Evolutionary conservation across 306 rosid species (phyloP), one percentile per base, ranked within the genome.

Genomic region (Albizia julibrissin): DNA sequence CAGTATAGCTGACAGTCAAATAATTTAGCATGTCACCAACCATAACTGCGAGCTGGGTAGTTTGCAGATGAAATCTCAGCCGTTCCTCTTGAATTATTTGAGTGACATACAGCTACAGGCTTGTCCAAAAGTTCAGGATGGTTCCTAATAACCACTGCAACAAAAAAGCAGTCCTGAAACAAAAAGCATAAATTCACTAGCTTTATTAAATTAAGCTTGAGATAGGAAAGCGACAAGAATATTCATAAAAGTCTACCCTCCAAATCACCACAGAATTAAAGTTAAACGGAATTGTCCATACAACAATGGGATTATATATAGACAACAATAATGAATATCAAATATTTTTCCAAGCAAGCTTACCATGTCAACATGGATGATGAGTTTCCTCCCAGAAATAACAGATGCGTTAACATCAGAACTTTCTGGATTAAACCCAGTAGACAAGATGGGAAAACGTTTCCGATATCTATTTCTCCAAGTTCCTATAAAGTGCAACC

Each of bases 1-100:
- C 40, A 54, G 58, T 16, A 81, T 24, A 76, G 77, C 50, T 49
- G 44, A 71, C 44, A 26, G 42, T 33, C 79, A 50, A 42, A 81
- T 46, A 68, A 82, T 54, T 67, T 74, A 15, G 74, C 76, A 85
- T 54, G 82, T 79, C 73, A 83, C 93, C 69, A 84, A 93, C 98
- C 98, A 87, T 90, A 93, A 83, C 86, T 84, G 74, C 99, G 94
- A 79, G 99, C 99, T 65, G 98, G 98, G 85, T 95, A 95, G 84
- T 95, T 95, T 46, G 98, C 98, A 79, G 99, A 95, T 75, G 99
- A 95, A 87, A 95, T 92, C 89, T 93, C 99, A 85, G 98, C 87
- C 61, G 98, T 95, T 77, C 99, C 99, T 82, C 88, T 95, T 9
- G 94, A 87, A 87, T 86, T 93, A 84, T 91, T 90, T 37, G 99